Conservation (phyloP, 306 rosid genomes). For the Prunus campanulata region DNA sequence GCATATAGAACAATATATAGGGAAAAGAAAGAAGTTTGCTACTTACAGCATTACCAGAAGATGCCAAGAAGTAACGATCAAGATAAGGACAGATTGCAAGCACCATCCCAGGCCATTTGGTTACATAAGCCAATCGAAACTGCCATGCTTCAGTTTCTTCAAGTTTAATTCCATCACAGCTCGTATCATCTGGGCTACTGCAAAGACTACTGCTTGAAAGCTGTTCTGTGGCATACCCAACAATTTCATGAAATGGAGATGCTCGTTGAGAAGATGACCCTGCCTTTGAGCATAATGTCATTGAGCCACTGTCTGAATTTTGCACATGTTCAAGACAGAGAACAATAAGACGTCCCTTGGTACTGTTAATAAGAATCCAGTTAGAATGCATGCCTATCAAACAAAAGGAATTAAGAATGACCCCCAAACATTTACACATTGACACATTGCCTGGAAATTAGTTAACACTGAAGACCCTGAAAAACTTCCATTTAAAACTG, state of each 20-base stretch:
- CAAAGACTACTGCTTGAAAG: conserved; percentile 79
- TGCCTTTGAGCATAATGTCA: conserved; percentile 76
- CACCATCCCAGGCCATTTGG: conserved; percentile 71
- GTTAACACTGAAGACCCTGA: background rate
- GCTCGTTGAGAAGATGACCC: conserved; percentile 69
- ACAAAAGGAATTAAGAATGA: conserved; percentile 13
- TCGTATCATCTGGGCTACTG: conserved; percentile 83
- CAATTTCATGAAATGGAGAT: conserved; percentile 74
- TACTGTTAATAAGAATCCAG: conserved; percentile 50
- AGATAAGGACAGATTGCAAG: conserved; percentile 85
- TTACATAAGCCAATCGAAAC: conserved; percentile 61
- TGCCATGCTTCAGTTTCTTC: conserved; percentile 95
- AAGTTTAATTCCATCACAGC: conserved; percentile 80
- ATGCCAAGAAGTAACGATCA: conserved; percentile 89
- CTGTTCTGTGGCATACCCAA: conserved; percentile 75
- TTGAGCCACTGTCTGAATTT: conserved; percentile 91
- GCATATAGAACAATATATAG: background rate
- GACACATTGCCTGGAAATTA: background rate
- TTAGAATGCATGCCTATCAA: conserved; percentile 24
- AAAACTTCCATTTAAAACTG: background rate
- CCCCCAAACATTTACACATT: background rate
- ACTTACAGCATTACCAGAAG: conserved; percentile 88
- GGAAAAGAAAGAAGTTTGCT: background rate
- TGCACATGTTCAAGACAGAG: conserved; percentile 82
- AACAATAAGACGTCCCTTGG: conserved; percentile 87